A percentile compares a stretch with the other conserved stretches of the same genome.
Conservation (phyloP, 2,329 filamentous ascomycete genomes). For the Neobulgaria alba region DNA sequence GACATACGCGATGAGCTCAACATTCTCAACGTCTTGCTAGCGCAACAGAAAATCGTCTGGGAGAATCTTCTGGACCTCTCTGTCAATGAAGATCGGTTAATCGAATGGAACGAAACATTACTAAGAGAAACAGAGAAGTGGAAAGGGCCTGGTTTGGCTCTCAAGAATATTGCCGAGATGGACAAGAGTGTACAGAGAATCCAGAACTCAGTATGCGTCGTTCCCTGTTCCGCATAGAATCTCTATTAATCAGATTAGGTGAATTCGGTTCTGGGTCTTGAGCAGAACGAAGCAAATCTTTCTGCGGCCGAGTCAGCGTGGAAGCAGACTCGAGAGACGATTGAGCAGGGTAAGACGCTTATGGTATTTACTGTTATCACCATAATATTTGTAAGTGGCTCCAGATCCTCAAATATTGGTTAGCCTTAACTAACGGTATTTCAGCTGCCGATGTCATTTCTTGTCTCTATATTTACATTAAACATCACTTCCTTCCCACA, state of each 20-base stretch:
- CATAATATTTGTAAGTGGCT: neutral
- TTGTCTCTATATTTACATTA: neutral
- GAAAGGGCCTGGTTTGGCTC: neutral
- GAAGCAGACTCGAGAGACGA: neutral
- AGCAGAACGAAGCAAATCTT: neutral
- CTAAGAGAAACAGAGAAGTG: neutral
- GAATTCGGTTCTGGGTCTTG: neutral
- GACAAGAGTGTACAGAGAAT: neutral
- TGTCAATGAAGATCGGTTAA: neutral
- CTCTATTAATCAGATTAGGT: neutral
- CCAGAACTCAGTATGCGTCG: neutral
- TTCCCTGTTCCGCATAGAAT: neutral
- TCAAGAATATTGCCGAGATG: neutral
- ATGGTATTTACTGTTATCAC: neutral
- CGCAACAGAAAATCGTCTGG: neutral
- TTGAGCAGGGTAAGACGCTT: neutral
- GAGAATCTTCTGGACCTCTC: neutral
- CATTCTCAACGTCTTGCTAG: neutral
- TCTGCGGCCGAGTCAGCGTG: neutral
- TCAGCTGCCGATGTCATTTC: neutral
- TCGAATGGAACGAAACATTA: neutral
- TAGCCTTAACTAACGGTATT: neutral
- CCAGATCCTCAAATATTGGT: too few relatives aligned
- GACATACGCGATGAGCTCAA: slow-evolving; percentile 1
- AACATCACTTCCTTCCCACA: neutral